Conservation (phyloP, 1,139 yeast genomes). For the Suhomyces panamericanus region DNA sequence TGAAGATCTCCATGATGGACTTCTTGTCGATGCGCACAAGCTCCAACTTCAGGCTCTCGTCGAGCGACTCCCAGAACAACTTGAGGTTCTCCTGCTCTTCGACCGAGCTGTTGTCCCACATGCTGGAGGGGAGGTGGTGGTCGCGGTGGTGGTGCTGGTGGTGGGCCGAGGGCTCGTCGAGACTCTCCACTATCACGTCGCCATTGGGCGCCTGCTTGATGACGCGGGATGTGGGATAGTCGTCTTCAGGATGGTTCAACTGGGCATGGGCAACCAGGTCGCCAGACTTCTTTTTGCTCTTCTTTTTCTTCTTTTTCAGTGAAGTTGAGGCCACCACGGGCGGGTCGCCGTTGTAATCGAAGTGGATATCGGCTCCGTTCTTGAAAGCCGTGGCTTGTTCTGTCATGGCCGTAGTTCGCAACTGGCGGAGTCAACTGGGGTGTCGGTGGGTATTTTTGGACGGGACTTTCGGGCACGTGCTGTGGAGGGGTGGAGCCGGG, state of each 20-base stretch:
- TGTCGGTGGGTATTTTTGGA: not conserved
- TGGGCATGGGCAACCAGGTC: slow-evolving; percentile 37
- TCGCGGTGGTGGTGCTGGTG: slow-evolving; percentile 2
- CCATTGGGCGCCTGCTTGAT: slow-evolving; percentile 75
- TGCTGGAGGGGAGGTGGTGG: slow-evolving; percentile 26
- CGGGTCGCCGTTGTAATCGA: slow-evolving; percentile 43
- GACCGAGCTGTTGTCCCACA: slow-evolving; percentile 61
- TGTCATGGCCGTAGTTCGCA: slow-evolving; percentile 2
- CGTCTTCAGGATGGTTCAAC: slow-evolving; percentile 56
- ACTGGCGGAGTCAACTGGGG: not conserved
- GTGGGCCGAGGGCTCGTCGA: slow-evolving; percentile 20
- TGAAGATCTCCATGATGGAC: slow-evolving; percentile 65
- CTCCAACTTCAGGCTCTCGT: slow-evolving; percentile 58
- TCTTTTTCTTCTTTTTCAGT: slow-evolving; percentile 36
- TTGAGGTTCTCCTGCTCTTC: slow-evolving; percentile 61
- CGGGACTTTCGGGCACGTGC: not conserved
- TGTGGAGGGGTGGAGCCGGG: not conserved
- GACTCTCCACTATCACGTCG: slow-evolving; percentile 63
- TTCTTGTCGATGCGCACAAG: slow-evolving; percentile 70
- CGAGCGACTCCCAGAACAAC: slow-evolving; percentile 70
- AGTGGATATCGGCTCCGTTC: slow-evolving; percentile 60
- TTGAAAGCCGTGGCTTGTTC: slow-evolving; percentile 18
- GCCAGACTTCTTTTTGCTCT: slow-evolving; percentile 11
- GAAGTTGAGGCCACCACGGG: slow-evolving; percentile 17
- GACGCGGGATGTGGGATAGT: slow-evolving; percentile 71